A percentile compares a stretch with the other conserved stretches of the same genome.
Evolutionary conservation across 2,329 filamentous ascomycete species (phyloP).

Genomic region (Trichoderma sp.): DNA sequence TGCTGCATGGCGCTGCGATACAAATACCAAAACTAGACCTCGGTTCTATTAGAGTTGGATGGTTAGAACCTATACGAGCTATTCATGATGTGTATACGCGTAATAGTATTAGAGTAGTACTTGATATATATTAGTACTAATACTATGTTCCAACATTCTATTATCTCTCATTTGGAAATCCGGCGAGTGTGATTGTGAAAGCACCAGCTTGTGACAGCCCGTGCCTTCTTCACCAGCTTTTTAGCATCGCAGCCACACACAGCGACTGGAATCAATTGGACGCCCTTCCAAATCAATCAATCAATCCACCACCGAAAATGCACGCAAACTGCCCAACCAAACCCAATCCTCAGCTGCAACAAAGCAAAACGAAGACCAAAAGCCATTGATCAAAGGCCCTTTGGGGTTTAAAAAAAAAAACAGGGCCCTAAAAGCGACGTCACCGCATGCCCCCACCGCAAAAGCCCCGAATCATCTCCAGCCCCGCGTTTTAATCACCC

Average conservation of each 20-base stretch:
- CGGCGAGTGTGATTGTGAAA: too few species aligned
- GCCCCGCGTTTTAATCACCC: conserved; percentile 9
- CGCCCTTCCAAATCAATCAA: conserved; percentile 2
- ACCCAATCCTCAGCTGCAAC: neutral
- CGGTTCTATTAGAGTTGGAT: neutral
- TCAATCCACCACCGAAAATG: neutral
- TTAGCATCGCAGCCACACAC: neutral
- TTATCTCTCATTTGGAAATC: neutral
- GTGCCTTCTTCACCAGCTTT: neutral
- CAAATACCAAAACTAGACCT: neutral
- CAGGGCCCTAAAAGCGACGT: neutral
- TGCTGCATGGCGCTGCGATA: neutral
- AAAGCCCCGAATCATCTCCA: neutral
- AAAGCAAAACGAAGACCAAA: neutral
- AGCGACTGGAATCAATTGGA: neutral
- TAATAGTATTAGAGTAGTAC: neutral
- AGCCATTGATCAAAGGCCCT: neutral
- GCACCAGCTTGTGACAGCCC: too few species aligned
- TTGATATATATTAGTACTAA: neutral
- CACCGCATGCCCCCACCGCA: neutral
- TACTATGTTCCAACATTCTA: neutral
- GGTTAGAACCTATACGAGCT: neutral
- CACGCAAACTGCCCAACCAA: neutral
- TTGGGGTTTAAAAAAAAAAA: neutral
- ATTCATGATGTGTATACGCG: neutral